Conservation (phyloP, 2,329 filamentous ascomycete genomes). For the Aureobasidium sp. region DNA sequence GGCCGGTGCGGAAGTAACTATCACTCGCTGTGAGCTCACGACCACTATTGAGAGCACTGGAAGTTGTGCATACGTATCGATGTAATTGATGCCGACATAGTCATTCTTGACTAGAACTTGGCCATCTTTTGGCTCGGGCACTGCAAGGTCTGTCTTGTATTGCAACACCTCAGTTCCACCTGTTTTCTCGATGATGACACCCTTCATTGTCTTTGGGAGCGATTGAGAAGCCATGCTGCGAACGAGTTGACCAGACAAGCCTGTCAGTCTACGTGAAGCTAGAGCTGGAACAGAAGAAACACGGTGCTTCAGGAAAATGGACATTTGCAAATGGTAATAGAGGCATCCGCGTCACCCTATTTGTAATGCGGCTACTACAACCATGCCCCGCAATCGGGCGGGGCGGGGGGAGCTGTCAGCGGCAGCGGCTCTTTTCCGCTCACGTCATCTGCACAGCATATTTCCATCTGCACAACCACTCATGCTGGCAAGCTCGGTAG, state of each 20-base stretch:
- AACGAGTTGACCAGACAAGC: conserved; percentile 21
- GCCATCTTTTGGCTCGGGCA: conserved; percentile 61
- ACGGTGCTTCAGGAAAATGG: conserved; percentile 11
- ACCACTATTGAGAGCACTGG: neutral
- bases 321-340: conserved; percentile 3
- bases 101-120: conserved; percentile 76
- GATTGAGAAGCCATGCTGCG: conserved; percentile 37
- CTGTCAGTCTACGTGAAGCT: conserved; percentile 21
- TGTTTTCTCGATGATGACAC: conserved; percentile 62
- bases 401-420: neutral
- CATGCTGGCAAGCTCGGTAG: too few relatives aligned
- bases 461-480: neutral
- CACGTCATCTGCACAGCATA: neutral
- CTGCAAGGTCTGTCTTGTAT: conserved; percentile 61
- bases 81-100: conserved; percentile 76
- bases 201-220: conserved; percentile 63
- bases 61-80: conserved; percentile 58
- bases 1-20: conserved; percentile 76
- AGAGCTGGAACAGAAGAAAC: conserved; percentile 14
- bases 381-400: neutral
- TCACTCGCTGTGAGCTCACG: neutral
- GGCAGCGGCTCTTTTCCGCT: neutral
- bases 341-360: neutral
- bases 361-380: conserved; percentile 9
- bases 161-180: conserved; percentile 66